Base-by-base conservation (phyloP, 345 rosid species). In the Lumnitzera littorea region DNA sequence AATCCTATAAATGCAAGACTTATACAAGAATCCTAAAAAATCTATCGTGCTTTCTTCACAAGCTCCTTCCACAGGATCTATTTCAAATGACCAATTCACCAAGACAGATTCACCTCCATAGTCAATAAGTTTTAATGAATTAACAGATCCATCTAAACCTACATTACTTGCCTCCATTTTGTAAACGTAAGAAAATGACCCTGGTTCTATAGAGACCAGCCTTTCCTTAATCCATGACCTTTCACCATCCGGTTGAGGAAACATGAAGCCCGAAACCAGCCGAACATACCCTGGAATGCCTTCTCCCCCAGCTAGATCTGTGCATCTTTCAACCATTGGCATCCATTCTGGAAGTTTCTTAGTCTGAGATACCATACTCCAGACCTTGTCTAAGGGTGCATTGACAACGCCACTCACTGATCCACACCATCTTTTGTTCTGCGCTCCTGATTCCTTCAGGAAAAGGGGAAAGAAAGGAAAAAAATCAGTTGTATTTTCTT, bases 161-260 rank as follows among this genome's bases (percentile, higher is more conserved):
- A 74, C 79, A 55, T 80, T 79, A 67, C 80, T 76, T 56, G 84
- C 80, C 57, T 80, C 83, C 86, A 72, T 70, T 68, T 53, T 62
- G 65, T 79, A 79, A 41, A 57, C 77, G 46, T 80, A 82, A 64
- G 24, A 57, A 48, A 62, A 62, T n/a, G 72, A 55, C 31, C 57
- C 53, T 1, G 67, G 29, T 57, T 85, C 82, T 64, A 80, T 75
- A n/a, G 74, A 78, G 51, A 75, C 72, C 56, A 80, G 62, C 66
- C 69, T 80, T 70, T 80, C 84, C 62, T 79, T 80, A 66, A 80
- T 80, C 86, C 88, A 75, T 12, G 86, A 82, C 65, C 86, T 71
- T 55, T 78, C 79, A 46, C 83, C 80, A 17, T 80, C 79, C 10
- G 71, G 61, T 59, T 73, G 84, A 57, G 83, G 81, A 68, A 78